Percentiles rank a stretch among this genome's conserved stretches.
Conservation (phyloP, 164 flowering plant species). For the Houttuynia cordata region DNA sequence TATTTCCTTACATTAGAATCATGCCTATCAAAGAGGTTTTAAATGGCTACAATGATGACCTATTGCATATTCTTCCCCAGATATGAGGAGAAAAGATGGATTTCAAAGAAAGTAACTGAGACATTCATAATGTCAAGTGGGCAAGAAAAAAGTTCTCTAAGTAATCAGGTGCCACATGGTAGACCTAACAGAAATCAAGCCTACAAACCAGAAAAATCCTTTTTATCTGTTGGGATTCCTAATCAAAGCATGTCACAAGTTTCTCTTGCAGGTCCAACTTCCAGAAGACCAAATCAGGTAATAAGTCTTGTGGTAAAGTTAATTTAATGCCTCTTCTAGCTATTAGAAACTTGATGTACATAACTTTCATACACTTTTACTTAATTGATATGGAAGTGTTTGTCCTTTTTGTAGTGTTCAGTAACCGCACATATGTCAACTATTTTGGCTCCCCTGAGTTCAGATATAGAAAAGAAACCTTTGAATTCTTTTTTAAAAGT, state of each 20-base stretch:
- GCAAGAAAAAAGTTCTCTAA: conserved; percentile 10
- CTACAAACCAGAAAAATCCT: conserved; percentile 2
- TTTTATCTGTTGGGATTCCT: conserved; percentile 5
- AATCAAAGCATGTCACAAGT: neutral
- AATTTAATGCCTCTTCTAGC: neutral
- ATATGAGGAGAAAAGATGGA: conserved; percentile 48
- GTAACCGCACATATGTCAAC: neutral
- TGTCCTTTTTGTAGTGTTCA: neutral
- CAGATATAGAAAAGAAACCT: conserved; percentile 8
- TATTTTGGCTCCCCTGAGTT: conserved; percentile 7
- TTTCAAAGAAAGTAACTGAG: conserved; percentile 13
- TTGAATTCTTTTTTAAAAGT: conserved; percentile 3
- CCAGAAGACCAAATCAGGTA: conserved; percentile 10
- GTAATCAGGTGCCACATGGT: conserved; percentile 7
- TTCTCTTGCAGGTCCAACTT: conserved; percentile 1
- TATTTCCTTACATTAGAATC: neutral
- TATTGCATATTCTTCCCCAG: conserved; percentile 11
- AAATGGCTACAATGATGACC: neutral
- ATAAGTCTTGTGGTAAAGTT: neutral
- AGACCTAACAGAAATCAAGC: neutral
- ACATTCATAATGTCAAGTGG: conserved; percentile 11
- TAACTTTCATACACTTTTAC: too few species aligned
- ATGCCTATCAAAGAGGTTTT: neutral
- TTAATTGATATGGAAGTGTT: neutral
- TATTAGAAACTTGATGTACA: neutral